phyloP scores from a whole-genome alignment of 176 grass and related monocot species.

The Otatea glauca region DNA sequence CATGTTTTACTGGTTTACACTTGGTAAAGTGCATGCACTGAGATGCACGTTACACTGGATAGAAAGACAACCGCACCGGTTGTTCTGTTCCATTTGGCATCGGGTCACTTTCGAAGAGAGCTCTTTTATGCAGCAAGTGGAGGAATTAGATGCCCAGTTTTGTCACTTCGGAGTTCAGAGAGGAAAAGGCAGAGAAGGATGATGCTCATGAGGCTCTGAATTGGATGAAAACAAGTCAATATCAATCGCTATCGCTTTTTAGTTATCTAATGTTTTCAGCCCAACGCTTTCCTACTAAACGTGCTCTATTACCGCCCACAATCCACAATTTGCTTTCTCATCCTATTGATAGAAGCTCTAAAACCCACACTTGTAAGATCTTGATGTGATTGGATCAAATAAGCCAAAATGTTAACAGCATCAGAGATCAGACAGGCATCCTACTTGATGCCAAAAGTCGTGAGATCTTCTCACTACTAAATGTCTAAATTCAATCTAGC shows the following conservation, averaged over 20 bases:
- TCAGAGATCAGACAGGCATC: background rate
- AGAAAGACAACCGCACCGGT: background rate
- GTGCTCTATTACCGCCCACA: background rate
- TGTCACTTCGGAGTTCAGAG: too few species aligned
- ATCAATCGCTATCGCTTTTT: background rate
- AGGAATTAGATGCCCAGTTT: background rate
- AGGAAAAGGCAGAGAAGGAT: background rate
- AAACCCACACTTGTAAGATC: background rate
- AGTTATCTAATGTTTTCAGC: background rate
- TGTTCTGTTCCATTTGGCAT: background rate
- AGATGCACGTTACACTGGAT: background rate
- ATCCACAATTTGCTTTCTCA: background rate
- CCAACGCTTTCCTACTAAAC: background rate
- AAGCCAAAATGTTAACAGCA: background rate
- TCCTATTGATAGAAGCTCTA: background rate
- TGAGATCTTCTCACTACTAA: background rate
- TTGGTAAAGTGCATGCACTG: background rate
- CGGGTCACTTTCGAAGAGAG: background rate
- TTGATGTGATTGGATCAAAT: background rate
- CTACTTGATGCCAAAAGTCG: background rate
- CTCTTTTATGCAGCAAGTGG: background rate
- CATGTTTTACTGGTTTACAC: background rate
- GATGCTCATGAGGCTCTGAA: conserved; percentile 16
- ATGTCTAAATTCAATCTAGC: background rate
- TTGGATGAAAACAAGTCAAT: background rate